These are phyloP conservation scores for Daldinia concentrica DNA, from an alignment of 495 filamentous ascomycete species.

Conservation along the genomic window DNA sequence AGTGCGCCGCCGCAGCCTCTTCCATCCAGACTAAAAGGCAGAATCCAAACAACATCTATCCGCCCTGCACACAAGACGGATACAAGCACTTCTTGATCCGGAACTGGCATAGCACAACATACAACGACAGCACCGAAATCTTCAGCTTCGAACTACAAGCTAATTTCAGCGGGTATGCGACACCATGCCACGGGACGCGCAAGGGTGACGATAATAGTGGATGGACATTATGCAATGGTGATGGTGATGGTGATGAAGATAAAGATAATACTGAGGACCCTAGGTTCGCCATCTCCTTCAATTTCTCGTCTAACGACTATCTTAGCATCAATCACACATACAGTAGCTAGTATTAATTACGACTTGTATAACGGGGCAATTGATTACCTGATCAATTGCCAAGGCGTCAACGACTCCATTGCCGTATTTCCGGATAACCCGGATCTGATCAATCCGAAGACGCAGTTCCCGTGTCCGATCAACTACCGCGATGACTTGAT, in stretches of 20 bases:
- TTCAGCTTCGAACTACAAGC: conserved; percentile 21
- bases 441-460: conserved; percentile 12
- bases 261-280: neutral
- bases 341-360: conserved; percentile 1
- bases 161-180: conserved; percentile 25
- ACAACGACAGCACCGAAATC: conserved; percentile 16
- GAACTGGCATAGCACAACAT: conserved; percentile 22
- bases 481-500: conserved; percentile 25
- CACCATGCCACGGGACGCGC: conserved; percentile 12
- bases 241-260: too few species aligned
- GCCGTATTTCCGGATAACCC: neutral
- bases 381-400: conserved; percentile 22
- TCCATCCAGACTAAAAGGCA: neutral
- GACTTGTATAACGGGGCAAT: conserved; percentile 25
- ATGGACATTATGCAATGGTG: conserved; percentile 14
- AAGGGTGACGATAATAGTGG: conserved; percentile 23
- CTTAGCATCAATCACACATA: conserved; percentile 17
- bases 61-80: conserved; percentile 11
- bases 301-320: conserved; percentile 34
- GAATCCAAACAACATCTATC: neutral
- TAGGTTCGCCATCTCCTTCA: conserved; percentile 5
- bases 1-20: neutral
- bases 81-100: conserved; percentile 25
- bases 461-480: conserved; percentile 19
- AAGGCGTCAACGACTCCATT: conserved; percentile 1